phyloP scores from a whole-genome alignment of 345 rosid species.

The Limnanthes douglasii region DNA sequence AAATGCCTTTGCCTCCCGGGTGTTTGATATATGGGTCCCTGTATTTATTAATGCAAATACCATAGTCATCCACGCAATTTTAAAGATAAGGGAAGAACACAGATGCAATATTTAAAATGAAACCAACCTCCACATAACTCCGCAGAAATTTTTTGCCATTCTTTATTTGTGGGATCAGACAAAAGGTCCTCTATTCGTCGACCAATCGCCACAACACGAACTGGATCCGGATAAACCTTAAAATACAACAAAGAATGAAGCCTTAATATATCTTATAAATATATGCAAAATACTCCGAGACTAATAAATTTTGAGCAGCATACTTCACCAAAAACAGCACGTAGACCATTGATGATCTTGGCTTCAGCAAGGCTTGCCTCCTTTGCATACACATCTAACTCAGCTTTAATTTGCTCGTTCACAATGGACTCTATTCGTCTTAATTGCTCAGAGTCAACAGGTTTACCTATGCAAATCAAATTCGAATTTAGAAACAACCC shows the following conservation, averaged over 20 bases:
- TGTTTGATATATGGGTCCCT: conserved; percentile 92
- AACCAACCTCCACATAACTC: conserved; percentile 90
- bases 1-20: conserved; percentile 83
- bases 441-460: conserved; percentile 62
- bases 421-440: conserved; percentile 79
- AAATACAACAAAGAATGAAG: conserved; percentile 4
- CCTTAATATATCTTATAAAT: not conserved
- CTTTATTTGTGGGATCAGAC: conserved; percentile 67
- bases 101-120: conserved; percentile 4
- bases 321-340: conserved; percentile 99
- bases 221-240: conserved; percentile 97
- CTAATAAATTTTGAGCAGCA: conserved; percentile 10
- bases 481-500: conserved; percentile 2
- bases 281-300: conserved; percentile 3
- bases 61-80: too few species aligned
- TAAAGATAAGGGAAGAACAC: too few species aligned
- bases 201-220: conserved; percentile 90
- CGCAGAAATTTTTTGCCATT: conserved; percentile 56
- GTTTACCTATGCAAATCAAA: conserved; percentile 42
- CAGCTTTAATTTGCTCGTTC: conserved; percentile 73
- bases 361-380: conserved; percentile 75
- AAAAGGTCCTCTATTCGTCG: conserved; percentile 62
- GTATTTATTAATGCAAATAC: conserved; percentile 7
- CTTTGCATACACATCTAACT: conserved; percentile 71
- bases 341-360: conserved; percentile 55